Base-by-base conservation (phyloP, 345 rosid species). In the Cochlearia excelsa region DNA sequence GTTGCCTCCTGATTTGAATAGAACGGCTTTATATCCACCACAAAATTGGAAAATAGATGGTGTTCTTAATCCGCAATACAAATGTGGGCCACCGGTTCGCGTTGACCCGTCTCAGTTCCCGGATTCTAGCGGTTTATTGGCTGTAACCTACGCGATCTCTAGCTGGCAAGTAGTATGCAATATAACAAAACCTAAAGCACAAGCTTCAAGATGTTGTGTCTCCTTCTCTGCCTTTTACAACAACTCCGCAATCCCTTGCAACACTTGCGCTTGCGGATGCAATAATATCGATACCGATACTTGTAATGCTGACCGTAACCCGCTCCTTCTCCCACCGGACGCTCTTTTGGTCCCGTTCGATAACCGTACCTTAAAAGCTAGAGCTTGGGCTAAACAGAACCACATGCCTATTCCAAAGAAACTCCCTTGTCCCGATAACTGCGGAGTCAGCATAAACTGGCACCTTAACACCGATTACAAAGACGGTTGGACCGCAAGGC, bases 381-480 rank as follows among this genome's bases (percentile, higher is more conserved):
- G 57, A 47, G 99, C 97, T 11, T 89, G 94, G 91, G 97, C 96
- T 6, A 68, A 55, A 38, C 63, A 81, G 26, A 84, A 84, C 57
- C 79, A 73, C 37, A 43, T 63, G 45, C 63, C 59, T 4, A 27
- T 90, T n/a, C 92, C 90, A 0, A 72, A 72, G 41, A 80, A 78
- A 6, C 57, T 83, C 47, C 99, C 97, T 0, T 94, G 99, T 46
- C 90, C 97, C 0, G 96, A 90, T 60, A 90, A 94, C 48, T 94
- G 97, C n/a, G 92, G 90, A 2, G 97, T 90, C 23, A 94, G 96
- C 59, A 74, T 94, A 56, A 90, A 90, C 51, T 94, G 99, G 97
- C 96, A 90, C 63, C 4, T 94, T 1, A 82, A 76, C 54, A 66
- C 95, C 0, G 95, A 94, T 64, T 83, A 80, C 65, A 69, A 23